Base-by-base conservation (phyloP, 768 basidiomycete genomes). In the Russula virescens region DNA sequence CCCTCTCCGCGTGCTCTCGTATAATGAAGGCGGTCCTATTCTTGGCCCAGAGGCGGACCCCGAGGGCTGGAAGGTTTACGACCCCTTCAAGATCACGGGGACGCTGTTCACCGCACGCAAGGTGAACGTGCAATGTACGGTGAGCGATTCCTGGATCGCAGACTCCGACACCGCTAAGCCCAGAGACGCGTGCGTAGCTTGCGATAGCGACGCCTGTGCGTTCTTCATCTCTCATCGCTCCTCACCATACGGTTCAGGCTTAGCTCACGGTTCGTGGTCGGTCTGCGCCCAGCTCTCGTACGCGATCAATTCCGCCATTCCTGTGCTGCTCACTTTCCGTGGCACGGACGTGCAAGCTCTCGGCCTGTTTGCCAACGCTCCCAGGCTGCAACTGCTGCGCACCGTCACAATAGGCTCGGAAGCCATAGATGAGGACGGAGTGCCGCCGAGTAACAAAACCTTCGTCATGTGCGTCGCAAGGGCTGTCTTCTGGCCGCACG, bases 271-370 rank as follows among this genome's bases (percentile, higher is more conserved):
- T n/a, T 40, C 14, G 38, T 40, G 18, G 26, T 18, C 4, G 10
- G 14, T 31, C 3, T 31, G n/a, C 26, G 26, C 25, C 25, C 43
- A 85, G 83, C 73, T 83, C 14, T 76, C 74, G 5, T 84, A 78
- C 69, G 76, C 81, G 14, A 69, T 79, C n/a, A 81, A 81, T 8
- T 79, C 80, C 9, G 76, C 79, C 0, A 75, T 85, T 5, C 83
- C 83, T 10, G 70, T 86, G 9, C 69, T 73, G 46, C 61, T 85
- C n/a, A 80, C 79, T 3, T 65, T 85, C 35, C 73, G 68, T 25
- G 74, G 80, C 26, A 63, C 69, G 2, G 80, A 84, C 68, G 66
- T 73, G 31, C 31, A 31, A 31, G 31, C 31, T 3, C 31, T 31
- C 5, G 13, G 84, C 62, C 67, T 82, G 5, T 74, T 85, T 8